Base-by-base conservation (phyloP, 441 rosid genomes). In the Pelargonium fulgidum region DNA sequence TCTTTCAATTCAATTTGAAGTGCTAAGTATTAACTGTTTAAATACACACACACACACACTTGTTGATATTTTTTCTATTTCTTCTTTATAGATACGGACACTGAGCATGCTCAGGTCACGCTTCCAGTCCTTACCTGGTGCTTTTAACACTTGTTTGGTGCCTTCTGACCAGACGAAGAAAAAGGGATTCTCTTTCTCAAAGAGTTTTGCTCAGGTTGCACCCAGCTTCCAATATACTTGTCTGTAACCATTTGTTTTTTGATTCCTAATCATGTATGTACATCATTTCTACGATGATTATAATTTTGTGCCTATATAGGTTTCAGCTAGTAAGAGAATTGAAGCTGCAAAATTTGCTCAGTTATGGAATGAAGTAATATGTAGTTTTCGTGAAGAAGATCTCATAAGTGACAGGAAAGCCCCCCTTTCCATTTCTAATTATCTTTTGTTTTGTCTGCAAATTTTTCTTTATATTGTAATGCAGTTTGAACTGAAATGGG, bases 341-440 rank as follows among this genome's bases (percentile, higher is more conserved):
- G 98, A 94, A 86, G 99, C 99, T 69, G 99, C 98, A 41, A 94
- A 89, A 84, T 91, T 94, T 80, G 90, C 97, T 70, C 98, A 94
- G 84, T 80, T 94, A 56, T 94, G 98, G 99, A 94, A 94, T 87
- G 98, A 94, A 87, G 87, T 94, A 11, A 90, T 92, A 67, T 85
- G 88, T 73, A 77, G 96, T 80, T 94, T 92, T 82, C 99, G 99
- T 11, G 99, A 94, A 82, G 99, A 94, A 85, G 99, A 94, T 84
- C 86, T 94, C 73, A 86, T 92, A 69, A 94, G 94, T 79, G 96
- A 92, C 86, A 90, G 97, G 97, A 75, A 86, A 83, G 78, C 78
- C 82, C 73, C 77, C 13, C 8, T 69, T 36, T 36, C 42, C 42
- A 39, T 39, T 42, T 24, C 50, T 62, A 64, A 63, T 67, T 36